A percentile compares a stretch with the other conserved stretches of the same genome.
Evolutionary conservation across 1,139 yeast species (phyloP).

Genomic region (Suhomyces bribrorum): DNA sequence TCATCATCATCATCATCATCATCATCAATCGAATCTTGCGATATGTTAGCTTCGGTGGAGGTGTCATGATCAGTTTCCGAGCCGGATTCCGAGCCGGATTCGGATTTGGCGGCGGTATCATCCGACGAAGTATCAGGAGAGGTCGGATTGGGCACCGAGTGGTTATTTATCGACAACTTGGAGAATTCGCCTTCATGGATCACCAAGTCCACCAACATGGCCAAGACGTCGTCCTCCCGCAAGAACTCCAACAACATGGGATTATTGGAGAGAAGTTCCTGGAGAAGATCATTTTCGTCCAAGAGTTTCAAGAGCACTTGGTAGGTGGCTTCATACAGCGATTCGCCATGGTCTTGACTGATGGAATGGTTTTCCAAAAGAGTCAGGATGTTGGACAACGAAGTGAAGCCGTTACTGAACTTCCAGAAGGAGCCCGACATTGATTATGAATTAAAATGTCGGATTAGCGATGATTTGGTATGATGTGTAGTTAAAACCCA

Average conservation of each 20-base stretch:
- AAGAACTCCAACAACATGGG: conserved; percentile 78
- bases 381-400: conserved; percentile 71
- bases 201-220: conserved; percentile 66
- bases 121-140: background rate
- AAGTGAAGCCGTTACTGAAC: conserved; percentile 80
- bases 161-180: conserved; percentile 4
- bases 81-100: too few species aligned
- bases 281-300: conserved; percentile 84
- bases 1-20: conserved; percentile 7
- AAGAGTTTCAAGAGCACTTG: conserved; percentile 62
- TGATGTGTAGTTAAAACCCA: too few species aligned
- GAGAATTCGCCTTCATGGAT: conserved; percentile 43
- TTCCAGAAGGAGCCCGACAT: conserved; percentile 93
- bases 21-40: conserved; percentile 4
- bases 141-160: conserved; percentile 1
- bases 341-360: conserved; percentile 29
- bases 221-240: conserved; percentile 69
- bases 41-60: conserved; percentile 2
- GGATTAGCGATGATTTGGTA: too few species aligned
- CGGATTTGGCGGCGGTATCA: background rate
- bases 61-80: background rate
- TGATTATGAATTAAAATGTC: too few species aligned
- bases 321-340: conserved; percentile 19
- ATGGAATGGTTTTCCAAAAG: conserved; percentile 58
- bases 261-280: conserved; percentile 81